Evolutionary conservation across 108 stramenopile genomes (phyloP), one percentile per base, ranked within the genome.

Genomic region (Aurantiochytrium sp.): DNA sequence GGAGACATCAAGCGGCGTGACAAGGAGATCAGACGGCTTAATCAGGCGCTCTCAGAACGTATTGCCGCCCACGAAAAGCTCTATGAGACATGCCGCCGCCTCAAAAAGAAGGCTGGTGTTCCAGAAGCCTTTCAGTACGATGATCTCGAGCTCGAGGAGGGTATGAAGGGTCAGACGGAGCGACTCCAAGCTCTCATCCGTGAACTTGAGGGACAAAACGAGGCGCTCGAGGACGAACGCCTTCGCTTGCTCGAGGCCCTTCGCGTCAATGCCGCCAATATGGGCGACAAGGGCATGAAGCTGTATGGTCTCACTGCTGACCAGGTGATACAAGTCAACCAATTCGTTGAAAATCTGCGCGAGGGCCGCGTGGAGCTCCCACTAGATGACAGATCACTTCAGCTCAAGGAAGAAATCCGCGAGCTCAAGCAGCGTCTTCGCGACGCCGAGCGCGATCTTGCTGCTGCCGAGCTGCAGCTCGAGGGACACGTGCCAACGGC

Each of bases 181-280:
- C 72, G 92, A 10, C 69, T 92, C 14, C 59, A 69, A 14, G 73
- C 91, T 49, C 91, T 93, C 25, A 92, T 94, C 87, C 58, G 49
- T 18, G 95, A 96, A 90, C 91, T 96, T 12, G 90, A 88, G 59
- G 87, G 87, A 1, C 96, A 96, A 87, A 73, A 95, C 51, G 94
- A 95, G 53, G 60, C 59, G n/a, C 92, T 95, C 49, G 95, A 96
- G 73, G 94, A 71, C 49, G 95, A 95, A 55, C 76, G 95, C 10
- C 89, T 89, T 19, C 90, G 93, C 44, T 90, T 96, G 44, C 71
- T 95, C 92, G 59, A 91, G 60, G 91, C 93, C 29, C 88, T 96
- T 4, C 71, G 95, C 64, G 93, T 95, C 88, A 87, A 91, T 35
- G 96, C 95, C 2, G 73, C 90, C 49, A 91, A 92, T 43, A 91